These are phyloP conservation scores for Blastocystis sp. DNA, from an alignment of 352 stramenopile genomes.

Conservation along the genomic window DNA sequence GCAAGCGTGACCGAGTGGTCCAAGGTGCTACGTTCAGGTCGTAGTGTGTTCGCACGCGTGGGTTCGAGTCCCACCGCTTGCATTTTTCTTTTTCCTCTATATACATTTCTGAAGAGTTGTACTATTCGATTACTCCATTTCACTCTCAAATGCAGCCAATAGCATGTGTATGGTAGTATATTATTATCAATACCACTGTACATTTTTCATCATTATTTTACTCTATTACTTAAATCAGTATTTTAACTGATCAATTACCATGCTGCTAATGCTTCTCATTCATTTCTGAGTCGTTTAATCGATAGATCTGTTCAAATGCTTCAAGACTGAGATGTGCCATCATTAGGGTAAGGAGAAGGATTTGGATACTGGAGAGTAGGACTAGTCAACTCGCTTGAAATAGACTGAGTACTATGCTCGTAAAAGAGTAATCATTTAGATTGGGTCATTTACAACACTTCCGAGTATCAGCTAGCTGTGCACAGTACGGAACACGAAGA, in stretches of 20 bases:
- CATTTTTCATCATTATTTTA: no score
- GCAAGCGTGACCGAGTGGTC: constrained; percentile 55
- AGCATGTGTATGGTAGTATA: no score
- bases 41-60: constrained; percentile 59
- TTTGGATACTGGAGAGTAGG: no score
- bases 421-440: constrained; percentile 93
- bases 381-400: constrained; percentile 62
- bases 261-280: no score
- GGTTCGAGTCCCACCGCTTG: constrained; percentile 19
- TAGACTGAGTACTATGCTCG: constrained; percentile 98
- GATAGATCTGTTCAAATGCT: constrained; percentile 90
- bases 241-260: no score
- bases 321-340: constrained; percentile 73
- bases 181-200: no score
- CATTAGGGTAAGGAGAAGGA: background rate
- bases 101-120: no score
- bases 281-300: constrained; percentile 22
- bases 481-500: constrained; percentile 86
- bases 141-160: no score
- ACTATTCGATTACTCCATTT: no score
- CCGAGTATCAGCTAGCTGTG: constrained; percentile 91
- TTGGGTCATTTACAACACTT: constrained; percentile 99
- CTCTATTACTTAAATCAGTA: no score
- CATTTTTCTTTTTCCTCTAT: constrained; percentile 59
- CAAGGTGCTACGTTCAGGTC: constrained; percentile 59